Base-by-base conservation (phyloP, 257 asterid species). In the Salvia splendens region DNA sequence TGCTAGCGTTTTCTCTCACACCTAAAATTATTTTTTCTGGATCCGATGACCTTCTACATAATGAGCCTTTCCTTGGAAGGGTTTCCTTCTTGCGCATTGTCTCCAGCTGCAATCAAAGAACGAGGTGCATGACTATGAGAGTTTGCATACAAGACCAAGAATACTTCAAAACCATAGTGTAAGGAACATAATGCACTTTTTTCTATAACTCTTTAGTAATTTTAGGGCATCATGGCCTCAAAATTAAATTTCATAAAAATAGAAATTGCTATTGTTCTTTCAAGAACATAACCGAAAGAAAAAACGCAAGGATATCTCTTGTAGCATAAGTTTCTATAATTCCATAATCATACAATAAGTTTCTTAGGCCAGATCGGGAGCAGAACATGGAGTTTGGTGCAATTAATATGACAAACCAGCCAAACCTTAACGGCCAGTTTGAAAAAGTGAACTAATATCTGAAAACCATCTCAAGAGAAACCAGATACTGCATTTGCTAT, bases 21-120 rank as follows among this genome's bases (percentile, higher is more conserved):
- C n/a, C n/a, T n/a, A n/a, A n/a, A n/a, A n/a, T n/a, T n/a, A n/a
- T n/a, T n/a, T n/a, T n/a, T n/a, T 20, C 24, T 20, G 24, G 24
- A 20, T 20, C 24, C 24, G 24, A 20, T 20, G 24, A 20, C 24
- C 24, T 20, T 20, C 24, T 68, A 86, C 74, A 88, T 71, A 62
- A 84, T 54, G 77, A 89, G 61, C 65, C 57, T 73, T 1, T 82
- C 56, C 36, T 74, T 78, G 36, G 85, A 35, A 47, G 84, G 45
- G 65, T 75, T 53, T 11, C 66, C 79, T 79, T 70, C 73, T 55
- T 67, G 67, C 43, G 50, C 78, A 58, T 1, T 5, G 4, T 73
- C 85, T 54, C 56, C 81, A 12, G 67, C 93, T 76, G 78, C 86
- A 77, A 45, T 38, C 45, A 45, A 67, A 64, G 70, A 65, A n/a